Evolutionary conservation across 208 protist species (phyloP), one percentile per base, ranked within the genome.

Genomic region (Leishmania martiniquensis): DNA sequence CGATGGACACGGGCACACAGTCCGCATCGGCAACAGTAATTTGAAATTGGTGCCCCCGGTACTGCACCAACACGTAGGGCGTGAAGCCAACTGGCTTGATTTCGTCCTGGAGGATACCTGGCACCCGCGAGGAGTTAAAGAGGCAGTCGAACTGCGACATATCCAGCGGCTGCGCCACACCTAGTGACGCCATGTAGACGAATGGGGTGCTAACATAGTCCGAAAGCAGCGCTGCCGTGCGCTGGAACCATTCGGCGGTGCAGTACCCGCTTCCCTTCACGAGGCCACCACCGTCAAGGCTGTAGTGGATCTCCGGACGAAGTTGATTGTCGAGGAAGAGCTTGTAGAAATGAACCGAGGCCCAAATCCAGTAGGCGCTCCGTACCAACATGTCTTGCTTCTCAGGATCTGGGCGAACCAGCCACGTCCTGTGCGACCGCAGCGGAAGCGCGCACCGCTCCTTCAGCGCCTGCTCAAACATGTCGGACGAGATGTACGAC

Each of bases 401-500:
- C 65, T 90, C 80, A 9, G 70, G 86, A 62, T 96, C 90, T 2
- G 85, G 81, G 29, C 87, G 81, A 10, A 87, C 88, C 17, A 95
- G 49, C 49, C 94, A 81, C 51, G 78, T 89, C 7, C 80, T 82
- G 77, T 94, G 91, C 10, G 85, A 85, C 59, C 85, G 86, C 29
- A 98, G 78, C 15, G 93, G 93, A n/a, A 97, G 69, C 17, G 95
- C 85, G 57, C 57, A 45, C 17, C 95, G 87, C 45, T 89, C 83
- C 45, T 79, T 81, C 29, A 98, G 77, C 39, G 78, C 81, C 15
- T 82, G 39, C 70, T 97, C 92, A 71, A 94, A 97, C 77, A 88
- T 86, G 78, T 96, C 92, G 4, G 88, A 90, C 1, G 89, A 96
- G 47, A 97, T 91, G 78, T 93, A 98, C 9, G 90, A 95, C 3